phyloP scores from a whole-genome alignment of 1,284 basidiomycete genomes.

The Cerioporus squamosus region DNA sequence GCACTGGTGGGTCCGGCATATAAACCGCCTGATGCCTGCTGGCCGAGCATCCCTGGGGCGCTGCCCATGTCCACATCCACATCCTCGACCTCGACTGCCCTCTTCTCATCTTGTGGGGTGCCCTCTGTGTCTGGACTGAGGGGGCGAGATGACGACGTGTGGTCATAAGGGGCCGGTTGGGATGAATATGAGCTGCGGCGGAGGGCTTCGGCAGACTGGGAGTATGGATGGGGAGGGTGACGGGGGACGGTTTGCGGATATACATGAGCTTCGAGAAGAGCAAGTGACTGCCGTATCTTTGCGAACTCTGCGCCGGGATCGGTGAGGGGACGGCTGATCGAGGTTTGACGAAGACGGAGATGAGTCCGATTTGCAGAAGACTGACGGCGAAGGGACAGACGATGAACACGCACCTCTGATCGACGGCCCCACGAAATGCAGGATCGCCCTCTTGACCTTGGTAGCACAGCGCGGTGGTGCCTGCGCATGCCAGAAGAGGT shows the following conservation, averaged over 20 bases:
- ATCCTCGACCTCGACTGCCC: constrained; percentile 20
- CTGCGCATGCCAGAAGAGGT: constrained; percentile 39
- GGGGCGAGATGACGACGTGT: constrained; percentile 1
- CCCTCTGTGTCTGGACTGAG: constrained; percentile 16
- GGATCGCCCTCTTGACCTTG: constrained; percentile 44
- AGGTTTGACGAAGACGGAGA: constrained; percentile 13
- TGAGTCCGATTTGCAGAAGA: constrained; percentile 12
- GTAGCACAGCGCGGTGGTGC: constrained; percentile 77
- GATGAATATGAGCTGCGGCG: constrained; percentile 9
- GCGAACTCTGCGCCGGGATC: constrained; percentile 76
- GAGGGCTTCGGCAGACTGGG: constrained; percentile 4
- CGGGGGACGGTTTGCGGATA: constrained; percentile 37
- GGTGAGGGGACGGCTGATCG: constrained; percentile 50
- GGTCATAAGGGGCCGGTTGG: constrained; percentile 11
- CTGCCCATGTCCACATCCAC: constrained; percentile 21
- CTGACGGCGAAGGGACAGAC: constrained; percentile 13
- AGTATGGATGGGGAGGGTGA: constrained; percentile 6
- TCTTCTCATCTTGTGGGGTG: constrained; percentile 41
- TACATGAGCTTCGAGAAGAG: constrained; percentile 71
- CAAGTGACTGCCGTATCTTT: constrained; percentile 73
- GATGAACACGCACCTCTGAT: constrained; percentile 40
- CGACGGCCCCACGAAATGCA: constrained; percentile 50
- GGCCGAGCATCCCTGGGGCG: constrained; percentile 69
- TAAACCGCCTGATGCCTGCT: constrained; percentile 64
- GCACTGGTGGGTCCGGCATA: constrained; percentile 77